Evolutionary conservation across 306 rosid species (phyloP), one percentile per base, ranked within the genome.

Genomic region (Dicorynia guianensis): DNA sequence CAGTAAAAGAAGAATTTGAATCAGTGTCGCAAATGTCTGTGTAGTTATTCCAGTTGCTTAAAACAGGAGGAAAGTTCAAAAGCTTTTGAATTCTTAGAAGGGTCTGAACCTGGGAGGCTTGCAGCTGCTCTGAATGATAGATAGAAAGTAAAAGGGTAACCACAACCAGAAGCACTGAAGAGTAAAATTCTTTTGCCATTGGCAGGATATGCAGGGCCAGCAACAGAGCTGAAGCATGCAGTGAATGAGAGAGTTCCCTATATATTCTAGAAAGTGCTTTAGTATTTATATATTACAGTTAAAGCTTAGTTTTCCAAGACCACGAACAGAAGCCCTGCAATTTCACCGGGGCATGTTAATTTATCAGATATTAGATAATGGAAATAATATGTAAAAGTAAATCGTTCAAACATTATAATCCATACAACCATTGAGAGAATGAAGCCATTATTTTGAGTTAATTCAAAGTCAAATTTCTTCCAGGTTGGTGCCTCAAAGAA

Each of bases 21-120:
- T 94, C 91, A 25, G 89, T 15, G 84, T 81, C 87, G 81, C 98
- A 92, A 75, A 92, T 83, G 76, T 90, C 92, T 61, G 89, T 90
- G 46, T 66, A 55, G 60, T 68, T 80, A 20, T 86, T 80, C 95
- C 93, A 89, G 72, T 73, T 70, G 47, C 87, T 90, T 76, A 87
- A 62, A 77, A 83, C 81, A 9, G 84, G n/a, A 33, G 98, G 98
- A 64, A 81, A 86, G 88, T 87, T 88, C 74, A 95, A 64, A 46
- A 85, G 87, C 20, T 62, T 75, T 76, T 87, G 80, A 74, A 95
- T 83, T 85, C 92, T 83, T 36, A 90, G 42, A 73, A 95, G 96
- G 43, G 89, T 78, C 79, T 76, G 82, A 60, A 82, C 61, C 78
- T 82, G 81, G 11, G 97, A 87, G 69, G 90, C 78, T 53, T 72